Evolutionary conservation across 371 early-diverging fungal species (phyloP).

Genomic region (Capillidium rhysosporum): DNA sequence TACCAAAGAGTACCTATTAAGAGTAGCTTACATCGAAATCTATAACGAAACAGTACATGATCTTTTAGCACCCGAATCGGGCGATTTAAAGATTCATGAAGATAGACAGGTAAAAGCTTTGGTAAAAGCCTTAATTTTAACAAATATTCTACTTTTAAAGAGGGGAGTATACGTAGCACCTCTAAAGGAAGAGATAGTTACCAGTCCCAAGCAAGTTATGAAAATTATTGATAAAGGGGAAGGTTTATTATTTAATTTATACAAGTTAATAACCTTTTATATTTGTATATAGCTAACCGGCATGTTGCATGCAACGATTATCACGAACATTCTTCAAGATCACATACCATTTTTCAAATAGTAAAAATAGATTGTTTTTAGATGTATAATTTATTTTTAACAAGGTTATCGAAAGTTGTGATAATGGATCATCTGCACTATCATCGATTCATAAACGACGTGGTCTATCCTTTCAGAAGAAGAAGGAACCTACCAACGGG

Average conservation of each 20-base stretch:
- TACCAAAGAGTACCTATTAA: slow-evolving; percentile 56
- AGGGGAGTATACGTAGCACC: slow-evolving; percentile 74
- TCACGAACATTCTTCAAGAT: slow-evolving; percentile 67
- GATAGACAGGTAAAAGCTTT: slow-evolving; percentile 39
- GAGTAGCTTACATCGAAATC: slow-evolving; percentile 91
- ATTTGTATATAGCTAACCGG: slow-evolving; percentile 55
- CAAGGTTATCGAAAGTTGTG: slow-evolving; percentile 30
- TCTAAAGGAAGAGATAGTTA: slow-evolving; percentile 74
- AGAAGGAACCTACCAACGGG: slow-evolving; percentile 23
- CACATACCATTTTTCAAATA: slow-evolving; percentile 83
- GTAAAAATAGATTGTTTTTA: slow-evolving; percentile 13
- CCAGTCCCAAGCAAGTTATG: slow-evolving; percentile 58
- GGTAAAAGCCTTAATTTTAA: background rate
- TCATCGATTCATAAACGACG: slow-evolving; percentile 17
- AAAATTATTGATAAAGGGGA: slow-evolving; percentile 60
- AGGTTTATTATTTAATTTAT: slow-evolving; percentile 14
- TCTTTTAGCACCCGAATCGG: slow-evolving; percentile 48
- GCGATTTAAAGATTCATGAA: slow-evolving; percentile 63
- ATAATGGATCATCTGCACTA: slow-evolving; percentile 12
- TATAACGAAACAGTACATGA: slow-evolving; percentile 85
- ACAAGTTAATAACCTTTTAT: background rate
- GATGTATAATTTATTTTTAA: background rate
- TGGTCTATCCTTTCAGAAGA: slow-evolving; percentile 9
- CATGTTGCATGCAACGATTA: slow-evolving; percentile 66
- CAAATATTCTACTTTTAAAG: slow-evolving; percentile 13